Conservation (phyloP, 495 filamentous ascomycete species). For the Mytilinidion resinicola region DNA sequence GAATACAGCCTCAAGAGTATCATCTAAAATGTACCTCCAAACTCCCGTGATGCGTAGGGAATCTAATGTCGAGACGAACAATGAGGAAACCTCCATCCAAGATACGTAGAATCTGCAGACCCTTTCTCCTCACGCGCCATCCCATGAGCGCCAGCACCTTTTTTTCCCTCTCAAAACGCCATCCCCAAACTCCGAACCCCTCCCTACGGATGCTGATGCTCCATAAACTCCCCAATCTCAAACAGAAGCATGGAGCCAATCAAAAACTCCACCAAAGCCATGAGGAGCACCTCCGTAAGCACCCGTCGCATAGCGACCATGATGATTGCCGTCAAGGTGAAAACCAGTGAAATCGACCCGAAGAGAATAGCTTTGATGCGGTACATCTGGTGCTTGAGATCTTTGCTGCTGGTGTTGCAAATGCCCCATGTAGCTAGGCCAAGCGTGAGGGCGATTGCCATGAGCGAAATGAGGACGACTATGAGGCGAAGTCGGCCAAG, state of each 20-base stretch:
- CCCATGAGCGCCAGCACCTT: too few species aligned
- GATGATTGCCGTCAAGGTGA: conserved; percentile 7
- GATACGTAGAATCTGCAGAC: too few species aligned
- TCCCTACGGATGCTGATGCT: background rate
- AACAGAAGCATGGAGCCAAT: conserved; percentile 14
- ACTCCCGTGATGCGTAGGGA: too few species aligned
- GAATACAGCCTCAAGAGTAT: too few species aligned
- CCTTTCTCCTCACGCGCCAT: too few species aligned
- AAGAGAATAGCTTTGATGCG: conserved; percentile 17
- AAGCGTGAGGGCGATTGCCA: conserved; percentile 13
- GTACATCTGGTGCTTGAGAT: conserved; percentile 2
- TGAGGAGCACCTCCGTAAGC: conserved; percentile 12
- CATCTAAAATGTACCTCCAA: too few species aligned
- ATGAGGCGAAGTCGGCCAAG: conserved; percentile 6
- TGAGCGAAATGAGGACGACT: conserved; percentile 3
- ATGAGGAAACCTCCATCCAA: too few species aligned
- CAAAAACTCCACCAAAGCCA: conserved; percentile 7
- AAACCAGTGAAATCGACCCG: conserved; percentile 7
- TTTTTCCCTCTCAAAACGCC: too few species aligned
- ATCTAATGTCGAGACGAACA: too few species aligned
- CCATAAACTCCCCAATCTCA: conserved; percentile 18
- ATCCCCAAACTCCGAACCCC: too few species aligned
- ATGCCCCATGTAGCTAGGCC: background rate
- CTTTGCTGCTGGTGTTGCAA: conserved; percentile 9
- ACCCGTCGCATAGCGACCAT: conserved; percentile 14